These are phyloP conservation scores for Fusarium nisikadoi DNA, from an alignment of 2,329 filamentous ascomycete species.

Conservation along the genomic window DNA sequence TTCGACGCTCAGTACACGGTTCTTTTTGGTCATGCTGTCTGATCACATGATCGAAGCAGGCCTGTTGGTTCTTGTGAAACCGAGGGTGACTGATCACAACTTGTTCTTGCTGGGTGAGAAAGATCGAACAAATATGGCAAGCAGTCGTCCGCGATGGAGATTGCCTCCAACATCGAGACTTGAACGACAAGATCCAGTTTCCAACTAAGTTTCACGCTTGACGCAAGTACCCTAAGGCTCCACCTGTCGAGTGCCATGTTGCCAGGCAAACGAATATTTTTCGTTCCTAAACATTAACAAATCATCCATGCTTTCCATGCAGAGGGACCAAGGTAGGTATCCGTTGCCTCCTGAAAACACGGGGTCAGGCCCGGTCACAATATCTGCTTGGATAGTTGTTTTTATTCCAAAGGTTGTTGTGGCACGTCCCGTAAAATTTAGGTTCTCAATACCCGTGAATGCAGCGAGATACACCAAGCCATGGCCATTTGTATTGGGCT, in stretches of 20 bases:
- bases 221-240: conserved; percentile 16
- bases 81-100: conserved; percentile 36
- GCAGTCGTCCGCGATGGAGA: conserved; percentile 14
- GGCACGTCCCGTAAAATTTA: not conserved
- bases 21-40: conserved; percentile 18
- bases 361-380: not conserved
- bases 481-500: not conserved
- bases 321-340: conserved; percentile 22
- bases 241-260: conserved; percentile 11
- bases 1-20: conserved; percentile 5
- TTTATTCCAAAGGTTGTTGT: not conserved
- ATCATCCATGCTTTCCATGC: conserved; percentile 8
- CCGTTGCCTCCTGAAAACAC: conserved; percentile 10
- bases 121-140: conserved; percentile 8
- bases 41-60: conserved; percentile 43
- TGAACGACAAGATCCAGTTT: conserved; percentile 14
- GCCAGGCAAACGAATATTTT: conserved; percentile 1
- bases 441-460: not conserved
- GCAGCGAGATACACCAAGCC: not conserved
- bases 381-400: not conserved
- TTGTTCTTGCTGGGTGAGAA: conserved; percentile 12
- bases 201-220: conserved; percentile 20
- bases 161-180: conserved; percentile 4
- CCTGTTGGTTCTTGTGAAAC: conserved; percentile 26
- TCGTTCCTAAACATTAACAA: not conserved